Evolutionary conservation across 805 yeast species (phyloP).

Genomic region (Scheffersomyces ergatensis): DNA sequence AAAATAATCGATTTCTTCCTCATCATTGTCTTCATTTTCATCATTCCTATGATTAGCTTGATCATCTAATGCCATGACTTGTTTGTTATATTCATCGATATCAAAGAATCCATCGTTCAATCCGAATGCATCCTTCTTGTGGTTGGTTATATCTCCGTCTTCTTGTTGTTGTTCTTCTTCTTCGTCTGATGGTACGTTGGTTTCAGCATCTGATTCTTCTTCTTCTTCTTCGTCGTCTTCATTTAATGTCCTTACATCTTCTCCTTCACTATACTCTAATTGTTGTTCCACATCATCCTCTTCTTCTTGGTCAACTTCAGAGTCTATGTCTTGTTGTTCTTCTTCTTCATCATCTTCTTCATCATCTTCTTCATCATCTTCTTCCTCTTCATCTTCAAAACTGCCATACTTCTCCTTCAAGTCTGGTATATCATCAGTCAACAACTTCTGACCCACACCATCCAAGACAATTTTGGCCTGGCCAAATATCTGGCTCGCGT

Average conservation of each 20-base stretch:
- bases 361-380: constrained; percentile 17
- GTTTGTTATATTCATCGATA: constrained; percentile 78
- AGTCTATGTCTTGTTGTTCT: constrained; percentile 46
- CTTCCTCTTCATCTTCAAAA: constrained; percentile 21
- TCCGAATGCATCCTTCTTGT: constrained; percentile 54
- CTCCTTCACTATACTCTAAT: constrained; percentile 1
- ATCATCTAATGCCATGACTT: constrained; percentile 57
- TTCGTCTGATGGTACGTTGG: constrained; percentile 10
- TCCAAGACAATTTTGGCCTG: constrained; percentile 86
- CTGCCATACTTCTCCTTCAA: constrained; percentile 36
- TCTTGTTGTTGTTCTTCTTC: constrained; percentile 10
- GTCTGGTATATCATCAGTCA: constrained; percentile 55
- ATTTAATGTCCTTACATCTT: constrained; percentile 1
- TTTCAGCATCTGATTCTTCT: constrained; percentile 16
- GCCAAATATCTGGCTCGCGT: constrained; percentile 90
- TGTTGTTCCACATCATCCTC: constrained; percentile 29
- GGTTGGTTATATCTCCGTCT: constrained; percentile 13
- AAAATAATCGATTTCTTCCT: constrained; percentile 45
- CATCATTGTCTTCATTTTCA: constrained; percentile 10
- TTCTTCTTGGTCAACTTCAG: constrained; percentile 26
- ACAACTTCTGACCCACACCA: constrained; percentile 63
- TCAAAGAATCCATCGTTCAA: constrained; percentile 83
- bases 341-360: constrained; percentile 44
- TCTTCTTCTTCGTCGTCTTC: constrained; percentile 18
- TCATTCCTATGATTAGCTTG: constrained; percentile 29